A percentile compares a stretch with the other conserved stretches of the same genome.
These are phyloP conservation scores for Gymnopus androsaceus DNA, from an alignment of 1,284 basidiomycete species.

Conservation along the genomic window DNA sequence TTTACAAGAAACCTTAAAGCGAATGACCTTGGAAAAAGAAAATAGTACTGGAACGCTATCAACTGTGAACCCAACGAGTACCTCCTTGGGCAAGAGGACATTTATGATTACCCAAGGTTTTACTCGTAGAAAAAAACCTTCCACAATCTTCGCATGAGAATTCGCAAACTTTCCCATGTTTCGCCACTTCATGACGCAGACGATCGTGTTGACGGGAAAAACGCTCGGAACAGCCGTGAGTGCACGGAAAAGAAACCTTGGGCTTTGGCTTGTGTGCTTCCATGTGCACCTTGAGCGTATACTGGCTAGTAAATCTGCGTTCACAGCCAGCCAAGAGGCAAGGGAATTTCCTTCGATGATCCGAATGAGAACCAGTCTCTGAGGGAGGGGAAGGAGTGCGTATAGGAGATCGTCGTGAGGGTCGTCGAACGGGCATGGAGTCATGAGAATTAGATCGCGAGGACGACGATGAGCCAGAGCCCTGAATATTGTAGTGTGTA, in stretches of 20 bases:
- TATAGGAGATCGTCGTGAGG: constrained; percentile 23
- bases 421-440: neutral
- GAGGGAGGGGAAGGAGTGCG: constrained; percentile 29
- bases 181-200: constrained; percentile 52
- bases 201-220: constrained; percentile 53
- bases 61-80: constrained; percentile 43
- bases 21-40: neutral
- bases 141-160: constrained; percentile 48
- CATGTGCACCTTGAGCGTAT: constrained; percentile 53
- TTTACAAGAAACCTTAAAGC: too few relatives aligned
- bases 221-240: constrained; percentile 44
- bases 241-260: constrained; percentile 39
- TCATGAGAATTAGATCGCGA: too few relatives aligned
- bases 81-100: constrained; percentile 47
- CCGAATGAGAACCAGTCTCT: neutral
- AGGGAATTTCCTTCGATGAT: constrained; percentile 44
- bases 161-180: constrained; percentile 52
- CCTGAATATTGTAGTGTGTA: neutral
- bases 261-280: constrained; percentile 54
- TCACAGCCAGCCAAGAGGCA: constrained; percentile 45
- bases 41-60: neutral
- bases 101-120: constrained; percentile 51
- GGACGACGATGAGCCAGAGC: constrained; percentile 6
- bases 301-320: constrained; percentile 50
- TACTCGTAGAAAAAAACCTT: constrained; percentile 49